Percentiles rank a stretch among this genome's conserved stretches.
These are phyloP conservation scores for Ascochyta lentis DNA, from an alignment of 2,329 filamentous ascomycete genomes.

Conservation along the genomic window DNA sequence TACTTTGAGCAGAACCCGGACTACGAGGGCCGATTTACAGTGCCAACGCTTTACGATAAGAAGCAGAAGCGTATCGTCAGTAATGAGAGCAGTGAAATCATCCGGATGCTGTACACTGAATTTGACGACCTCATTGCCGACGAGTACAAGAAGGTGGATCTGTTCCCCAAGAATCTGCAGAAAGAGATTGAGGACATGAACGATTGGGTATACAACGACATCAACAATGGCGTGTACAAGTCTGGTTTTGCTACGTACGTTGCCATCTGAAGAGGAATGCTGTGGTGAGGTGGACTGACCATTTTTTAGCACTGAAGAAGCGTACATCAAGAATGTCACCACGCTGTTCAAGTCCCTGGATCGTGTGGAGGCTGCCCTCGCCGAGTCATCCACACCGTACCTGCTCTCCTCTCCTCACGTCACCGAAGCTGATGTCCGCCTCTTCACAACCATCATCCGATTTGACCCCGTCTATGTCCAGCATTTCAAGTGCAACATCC, in stretches of 20 bases:
- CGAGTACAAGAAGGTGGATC: conserved; percentile 53
- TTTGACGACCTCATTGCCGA: conserved; percentile 69
- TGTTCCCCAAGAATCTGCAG: conserved; percentile 54
- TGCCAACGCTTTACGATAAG: conserved; percentile 85
- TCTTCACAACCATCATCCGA: conserved; percentile 66
- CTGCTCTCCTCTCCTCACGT: conserved; percentile 53
- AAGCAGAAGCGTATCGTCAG: conserved; percentile 78
- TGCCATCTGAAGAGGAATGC: neutral
- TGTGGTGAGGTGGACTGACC: no score
- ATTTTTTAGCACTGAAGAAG: conserved; percentile 52
- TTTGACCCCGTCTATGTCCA: conserved; percentile 64
- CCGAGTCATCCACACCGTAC: conserved; percentile 53
- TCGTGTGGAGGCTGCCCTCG: conserved; percentile 53
- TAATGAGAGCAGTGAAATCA: conserved; percentile 92
- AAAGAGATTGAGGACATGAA: conserved; percentile 58
- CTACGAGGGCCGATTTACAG: conserved; percentile 82
- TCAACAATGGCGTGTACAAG: conserved; percentile 62
- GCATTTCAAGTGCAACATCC: conserved; percentile 80
- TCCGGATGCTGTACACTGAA: conserved; percentile 84
- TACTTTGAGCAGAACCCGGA: conserved; percentile 78
- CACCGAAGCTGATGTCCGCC: conserved; percentile 59
- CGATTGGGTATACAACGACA: conserved; percentile 60
- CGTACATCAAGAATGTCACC: conserved; percentile 56
- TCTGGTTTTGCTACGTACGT: conserved; percentile 58
- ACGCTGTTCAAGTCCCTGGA: conserved; percentile 58